Evolutionary conservation across 1,284 basidiomycete genomes (phyloP), one percentile per base, ranked within the genome.

Genomic region (Wolfiporia cocos): DNA sequence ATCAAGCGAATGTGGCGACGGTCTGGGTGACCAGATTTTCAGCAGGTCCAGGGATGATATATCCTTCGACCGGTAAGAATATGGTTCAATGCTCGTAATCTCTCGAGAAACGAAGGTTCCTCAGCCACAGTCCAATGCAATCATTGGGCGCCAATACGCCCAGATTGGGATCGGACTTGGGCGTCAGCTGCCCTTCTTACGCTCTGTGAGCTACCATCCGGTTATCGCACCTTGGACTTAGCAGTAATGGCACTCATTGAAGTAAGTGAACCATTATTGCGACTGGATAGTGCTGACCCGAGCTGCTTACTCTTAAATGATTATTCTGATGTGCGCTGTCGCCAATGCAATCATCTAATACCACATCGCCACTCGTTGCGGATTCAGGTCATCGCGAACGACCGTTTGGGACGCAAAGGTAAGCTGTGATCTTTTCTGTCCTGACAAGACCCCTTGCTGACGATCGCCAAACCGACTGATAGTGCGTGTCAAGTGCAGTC

Each of bases 371-470:
- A 26, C 28, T 29, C 11, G 34, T 23, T 37, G 15, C 5, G 33
- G 2, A 24, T n/a, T n/a, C 43, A 97, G 81, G 81, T 98, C 47
- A 95, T 95, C 53, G 95, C 92, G 6, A 98, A 98, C 67, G 94
- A 98, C 71, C 86, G 95, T 60, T 75, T 97, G 42, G 95, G 95
- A 37, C 82, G 91, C 46, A 98, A 96, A 85, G 94, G 94, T 92
- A 34, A 45, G 39, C 35, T 33, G 48, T 14, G 9, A 35, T 40
- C 21, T 12, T 26, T n/a, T n/a, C n/a, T n/a, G n/a, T n/a, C n/a
- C n/a, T n/a, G n/a, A 23, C 20, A 31, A 20, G 22, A 36, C 19
- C 21, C 21, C 20, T 20, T 26, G 10, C 41, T 36, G 3, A 30
- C n/a, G 22, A 5, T 34, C 29, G n/a, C 7, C 26, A 28, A 14